These are phyloP conservation scores for Xylaria longipes DNA, from an alignment of 495 filamentous ascomycete species.

Conservation along the genomic window DNA sequence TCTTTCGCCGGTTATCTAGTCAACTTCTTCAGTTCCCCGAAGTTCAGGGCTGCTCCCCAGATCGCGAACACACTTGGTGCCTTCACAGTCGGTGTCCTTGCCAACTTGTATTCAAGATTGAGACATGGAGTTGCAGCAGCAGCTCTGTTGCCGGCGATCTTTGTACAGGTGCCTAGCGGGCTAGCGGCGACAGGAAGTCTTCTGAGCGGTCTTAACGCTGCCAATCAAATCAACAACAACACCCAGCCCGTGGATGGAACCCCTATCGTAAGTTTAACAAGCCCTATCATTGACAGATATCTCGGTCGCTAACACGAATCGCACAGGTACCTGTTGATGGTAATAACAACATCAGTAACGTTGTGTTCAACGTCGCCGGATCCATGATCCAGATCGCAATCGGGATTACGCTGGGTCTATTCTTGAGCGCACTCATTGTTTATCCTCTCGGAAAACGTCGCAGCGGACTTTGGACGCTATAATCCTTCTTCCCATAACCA, in stretches of 20 bases:
- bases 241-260: conserved; percentile 34
- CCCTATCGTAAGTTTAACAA: conserved; percentile 31
- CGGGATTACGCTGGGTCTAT: conserved; percentile 90
- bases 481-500: conserved; percentile 29
- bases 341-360: conserved; percentile 55
- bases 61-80: conserved; percentile 86
- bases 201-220: conserved; percentile 82
- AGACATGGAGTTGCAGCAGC: conserved; percentile 85
- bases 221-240: conserved; percentile 72
- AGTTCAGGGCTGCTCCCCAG: conserved; percentile 78
- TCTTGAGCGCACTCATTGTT: conserved; percentile 82
- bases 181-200: conserved; percentile 84
- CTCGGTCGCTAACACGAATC: background rate
- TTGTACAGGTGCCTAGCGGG: conserved; percentile 91
- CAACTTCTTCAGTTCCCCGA: conserved; percentile 76
- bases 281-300: background rate
- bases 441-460: conserved; percentile 93
- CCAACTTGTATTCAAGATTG: conserved; percentile 86
- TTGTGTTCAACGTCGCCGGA: conserved; percentile 84
- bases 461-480: conserved; percentile 90
- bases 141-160: conserved; percentile 89
- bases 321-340: conserved; percentile 31
- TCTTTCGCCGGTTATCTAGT: conserved; percentile 86
- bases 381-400: conserved; percentile 92
- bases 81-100: conserved; percentile 82